Percentiles rank a stretch among this genome's conserved stretches.
Evolutionary conservation across 108 stramenopile species (phyloP).

Genomic region (Cyclostephanos invisitatus): DNA sequence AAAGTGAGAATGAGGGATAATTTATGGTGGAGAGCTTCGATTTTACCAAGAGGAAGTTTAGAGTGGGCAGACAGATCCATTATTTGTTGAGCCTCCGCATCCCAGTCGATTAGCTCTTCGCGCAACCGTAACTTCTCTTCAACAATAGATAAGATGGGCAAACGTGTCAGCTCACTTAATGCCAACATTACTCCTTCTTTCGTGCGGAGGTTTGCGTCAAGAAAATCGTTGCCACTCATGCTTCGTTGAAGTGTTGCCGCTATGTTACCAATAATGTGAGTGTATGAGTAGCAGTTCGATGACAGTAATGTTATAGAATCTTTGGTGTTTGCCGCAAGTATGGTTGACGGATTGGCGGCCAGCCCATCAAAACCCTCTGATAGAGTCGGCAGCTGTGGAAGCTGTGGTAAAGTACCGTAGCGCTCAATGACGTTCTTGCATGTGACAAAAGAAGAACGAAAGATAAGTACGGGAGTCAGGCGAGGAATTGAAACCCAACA

Average conservation of each 20-base stretch:
- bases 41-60: constrained; percentile 26
- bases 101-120: constrained; percentile 65
- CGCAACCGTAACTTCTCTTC: constrained; percentile 72
- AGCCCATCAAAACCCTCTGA: constrained; percentile 31
- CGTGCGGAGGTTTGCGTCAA: constrained; percentile 20
- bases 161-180: constrained; percentile 39
- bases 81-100: constrained; percentile 19
- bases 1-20: constrained; percentile 38
- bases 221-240: not conserved
- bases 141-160: constrained; percentile 57
- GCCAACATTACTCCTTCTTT: constrained; percentile 38
- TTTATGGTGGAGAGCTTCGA: constrained; percentile 40
- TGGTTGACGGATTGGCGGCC: constrained; percentile 19
- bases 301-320: constrained; percentile 43
- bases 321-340: constrained; percentile 37
- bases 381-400: constrained; percentile 39
- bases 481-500: not conserved
- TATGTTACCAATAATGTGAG: constrained; percentile 37
- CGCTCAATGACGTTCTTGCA: constrained; percentile 32
- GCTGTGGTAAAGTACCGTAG: constrained; percentile 33
- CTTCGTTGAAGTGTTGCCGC: constrained; percentile 16
- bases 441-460: not conserved
- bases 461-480: constrained; percentile 6
- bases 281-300: constrained; percentile 39
- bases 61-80: constrained; percentile 7